Conservation (phyloP, 2,329 filamentous ascomycete genomes). For the Chrysoporthe puriensis region DNA sequence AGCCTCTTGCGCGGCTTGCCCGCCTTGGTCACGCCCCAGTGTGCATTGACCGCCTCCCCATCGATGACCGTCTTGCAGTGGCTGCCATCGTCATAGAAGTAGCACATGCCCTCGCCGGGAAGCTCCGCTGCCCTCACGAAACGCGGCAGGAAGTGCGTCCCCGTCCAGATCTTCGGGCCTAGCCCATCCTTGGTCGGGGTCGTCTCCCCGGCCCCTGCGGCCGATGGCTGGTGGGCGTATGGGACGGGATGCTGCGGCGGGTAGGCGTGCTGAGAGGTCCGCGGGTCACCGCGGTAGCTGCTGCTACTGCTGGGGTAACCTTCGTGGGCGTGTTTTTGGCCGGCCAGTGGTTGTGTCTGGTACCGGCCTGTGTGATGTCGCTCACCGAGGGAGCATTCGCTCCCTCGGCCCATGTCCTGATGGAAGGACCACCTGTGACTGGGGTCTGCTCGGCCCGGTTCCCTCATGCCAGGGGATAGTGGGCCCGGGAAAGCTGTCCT, state of each 20-base stretch:
- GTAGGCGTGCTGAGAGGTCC: conserved; percentile 30
- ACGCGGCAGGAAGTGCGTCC: conserved; percentile 67
- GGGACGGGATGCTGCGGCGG: conserved; percentile 30
- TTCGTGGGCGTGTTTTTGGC: conserved; percentile 39
- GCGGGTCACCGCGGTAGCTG: conserved; percentile 31
- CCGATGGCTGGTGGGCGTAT: conserved; percentile 33
- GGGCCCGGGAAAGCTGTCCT: conserved; percentile 45
- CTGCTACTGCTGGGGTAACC: conserved; percentile 21
- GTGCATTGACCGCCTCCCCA: conserved; percentile 83
- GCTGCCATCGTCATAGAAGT: conserved; percentile 83
- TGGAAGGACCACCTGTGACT: conserved; percentile 43
- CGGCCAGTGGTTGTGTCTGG: conserved; percentile 42
- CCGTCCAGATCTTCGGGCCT: conserved; percentile 71
- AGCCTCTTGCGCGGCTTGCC: conserved; percentile 90
- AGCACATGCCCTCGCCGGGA: conserved; percentile 79
- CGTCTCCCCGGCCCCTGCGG: conserved; percentile 45
- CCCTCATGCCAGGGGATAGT: conserved; percentile 49
- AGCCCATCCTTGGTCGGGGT: conserved; percentile 60
- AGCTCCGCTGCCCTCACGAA: conserved; percentile 69
- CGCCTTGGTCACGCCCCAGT: conserved; percentile 93
- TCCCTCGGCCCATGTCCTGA: conserved; percentile 43
- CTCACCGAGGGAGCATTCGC: conserved; percentile 52
- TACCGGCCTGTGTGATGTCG: conserved; percentile 37
- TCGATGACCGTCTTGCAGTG: conserved; percentile 84
- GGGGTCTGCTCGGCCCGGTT: conserved; percentile 44